Conservation (phyloP, 768 basidiomycete species). For the Hemileccinum impolitum region DNA sequence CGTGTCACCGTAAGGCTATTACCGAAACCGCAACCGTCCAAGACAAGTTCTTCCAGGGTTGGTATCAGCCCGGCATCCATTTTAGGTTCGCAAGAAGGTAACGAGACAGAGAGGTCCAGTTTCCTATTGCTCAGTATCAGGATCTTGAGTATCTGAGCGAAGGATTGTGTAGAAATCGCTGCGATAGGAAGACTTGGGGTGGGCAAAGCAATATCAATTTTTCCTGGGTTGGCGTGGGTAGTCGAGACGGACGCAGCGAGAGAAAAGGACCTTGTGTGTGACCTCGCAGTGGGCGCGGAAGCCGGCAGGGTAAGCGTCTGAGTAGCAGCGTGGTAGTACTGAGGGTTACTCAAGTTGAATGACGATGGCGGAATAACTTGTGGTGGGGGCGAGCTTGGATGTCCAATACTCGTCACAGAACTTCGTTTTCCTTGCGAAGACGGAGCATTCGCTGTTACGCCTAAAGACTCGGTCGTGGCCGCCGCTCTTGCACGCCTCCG, state of each 20-base stretch:
- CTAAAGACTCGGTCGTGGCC: constrained; percentile 33
- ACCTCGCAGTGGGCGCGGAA: constrained; percentile 47
- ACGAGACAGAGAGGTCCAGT: constrained; percentile 57
- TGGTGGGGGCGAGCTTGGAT: constrained; percentile 25
- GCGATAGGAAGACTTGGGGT: constrained; percentile 66
- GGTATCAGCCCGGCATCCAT: constrained; percentile 50
- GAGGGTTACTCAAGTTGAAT: constrained; percentile 43
- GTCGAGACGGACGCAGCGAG: constrained; percentile 31
- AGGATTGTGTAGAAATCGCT: constrained; percentile 55
- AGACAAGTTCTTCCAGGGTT: constrained; percentile 64
- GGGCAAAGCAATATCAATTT: constrained; percentile 53
- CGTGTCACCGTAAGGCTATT: constrained; percentile 54
- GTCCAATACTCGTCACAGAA: constrained; percentile 20
- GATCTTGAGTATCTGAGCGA: constrained; percentile 54
- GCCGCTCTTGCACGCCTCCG: constrained; percentile 57
- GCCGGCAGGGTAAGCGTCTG: constrained; percentile 66
- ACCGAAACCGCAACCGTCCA: constrained; percentile 70
- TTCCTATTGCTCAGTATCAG: constrained; percentile 64
- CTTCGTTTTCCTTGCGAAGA: constrained; percentile 17
- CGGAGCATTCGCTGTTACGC: constrained; percentile 6
- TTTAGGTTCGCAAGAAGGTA: constrained; percentile 41
- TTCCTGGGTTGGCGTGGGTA: constrained; percentile 12
- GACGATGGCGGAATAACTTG: constrained; percentile 22
- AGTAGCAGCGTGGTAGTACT: constrained; percentile 55
- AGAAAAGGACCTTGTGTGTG: constrained; percentile 65